These are phyloP conservation scores for Rhytidhysteron rufulum DNA, from an alignment of 2,329 filamentous ascomycete species.

Conservation along the genomic window DNA sequence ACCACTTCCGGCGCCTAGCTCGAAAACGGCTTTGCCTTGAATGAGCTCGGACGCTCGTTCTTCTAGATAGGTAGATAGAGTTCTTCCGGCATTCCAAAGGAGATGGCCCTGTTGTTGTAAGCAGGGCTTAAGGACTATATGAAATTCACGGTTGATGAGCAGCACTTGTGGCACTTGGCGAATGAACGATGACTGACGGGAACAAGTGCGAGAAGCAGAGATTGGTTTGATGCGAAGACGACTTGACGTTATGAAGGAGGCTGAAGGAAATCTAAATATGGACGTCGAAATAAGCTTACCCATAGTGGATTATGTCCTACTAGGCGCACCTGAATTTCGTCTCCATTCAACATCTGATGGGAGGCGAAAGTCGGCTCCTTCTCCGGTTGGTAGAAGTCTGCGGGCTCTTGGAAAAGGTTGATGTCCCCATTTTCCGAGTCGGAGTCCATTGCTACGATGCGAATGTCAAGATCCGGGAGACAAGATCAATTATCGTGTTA, in stretches of 20 bases:
- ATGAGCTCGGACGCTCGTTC: slow-evolving; percentile 58
- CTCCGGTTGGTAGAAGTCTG: slow-evolving; percentile 74
- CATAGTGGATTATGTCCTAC: slow-evolving; percentile 86
- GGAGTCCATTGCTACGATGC: slow-evolving; percentile 3
- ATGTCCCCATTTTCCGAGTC: slow-evolving; percentile 12
- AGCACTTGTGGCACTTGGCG: no score
- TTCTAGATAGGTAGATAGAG: slow-evolving; percentile 76
- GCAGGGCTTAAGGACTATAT: slow-evolving; percentile 2
- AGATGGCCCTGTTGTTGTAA: slow-evolving; percentile 62
- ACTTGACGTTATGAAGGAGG: no score
- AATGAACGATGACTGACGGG: background rate
- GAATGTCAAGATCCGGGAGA: no score
- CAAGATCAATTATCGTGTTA: no score
- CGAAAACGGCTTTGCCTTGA: slow-evolving; percentile 68
- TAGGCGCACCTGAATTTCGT: slow-evolving; percentile 66
- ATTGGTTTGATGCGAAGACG: background rate
- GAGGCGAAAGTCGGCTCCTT: slow-evolving; percentile 70
- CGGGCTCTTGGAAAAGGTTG: slow-evolving; percentile 74
- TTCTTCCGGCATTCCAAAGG: slow-evolving; percentile 85
- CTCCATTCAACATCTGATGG: slow-evolving; percentile 65
- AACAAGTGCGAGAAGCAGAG: background rate
- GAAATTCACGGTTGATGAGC: background rate
- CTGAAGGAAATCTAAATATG: no score
- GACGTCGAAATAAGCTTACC: no score
- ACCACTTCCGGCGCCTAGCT: slow-evolving; percentile 85